These are phyloP conservation scores for Penicillium daleae DNA, from an alignment of 495 filamentous ascomycete genomes.

Conservation along the genomic window DNA sequence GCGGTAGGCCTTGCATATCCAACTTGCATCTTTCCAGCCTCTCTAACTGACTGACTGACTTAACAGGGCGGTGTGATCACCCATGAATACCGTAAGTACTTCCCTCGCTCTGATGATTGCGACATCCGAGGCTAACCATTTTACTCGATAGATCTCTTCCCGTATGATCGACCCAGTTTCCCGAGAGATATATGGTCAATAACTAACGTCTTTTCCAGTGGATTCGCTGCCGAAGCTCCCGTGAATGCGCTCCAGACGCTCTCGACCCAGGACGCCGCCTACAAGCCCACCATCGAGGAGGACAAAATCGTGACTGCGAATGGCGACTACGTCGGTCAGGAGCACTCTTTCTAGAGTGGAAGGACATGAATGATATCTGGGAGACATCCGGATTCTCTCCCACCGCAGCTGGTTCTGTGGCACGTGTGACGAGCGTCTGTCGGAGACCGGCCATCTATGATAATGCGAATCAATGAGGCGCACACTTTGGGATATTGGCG, in stretches of 20 bases:
- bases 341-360: not conserved
- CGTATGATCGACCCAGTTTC: conserved; percentile 32
- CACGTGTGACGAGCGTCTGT: conserved; percentile 13
- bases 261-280: conserved; percentile 64
- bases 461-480: conserved; percentile 1
- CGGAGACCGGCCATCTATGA: not conserved
- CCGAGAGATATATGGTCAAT: not conserved
- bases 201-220: conserved; percentile 52
- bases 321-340: conserved; percentile 31
- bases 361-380: not conserved
- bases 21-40: not conserved
- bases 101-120: not conserved
- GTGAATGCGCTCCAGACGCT: conserved; percentile 69
- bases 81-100: conserved; percentile 55
- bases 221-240: conserved; percentile 75
- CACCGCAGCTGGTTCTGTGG: conserved; percentile 20
- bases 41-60: conserved; percentile 6
- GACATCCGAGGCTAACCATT: conserved; percentile 14
- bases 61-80: conserved; percentile 46
- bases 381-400: not conserved
- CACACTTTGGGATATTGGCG: conserved; percentile 1
- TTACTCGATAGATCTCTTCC: conserved; percentile 50
- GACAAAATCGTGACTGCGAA: conserved; percentile 62
- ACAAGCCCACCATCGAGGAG: conserved; percentile 74
- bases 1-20: conserved; percentile 55